Evolutionary conservation across 192 early-diverging fungal genomes (phyloP).

Genomic region (Backusella psychrophila): DNA sequence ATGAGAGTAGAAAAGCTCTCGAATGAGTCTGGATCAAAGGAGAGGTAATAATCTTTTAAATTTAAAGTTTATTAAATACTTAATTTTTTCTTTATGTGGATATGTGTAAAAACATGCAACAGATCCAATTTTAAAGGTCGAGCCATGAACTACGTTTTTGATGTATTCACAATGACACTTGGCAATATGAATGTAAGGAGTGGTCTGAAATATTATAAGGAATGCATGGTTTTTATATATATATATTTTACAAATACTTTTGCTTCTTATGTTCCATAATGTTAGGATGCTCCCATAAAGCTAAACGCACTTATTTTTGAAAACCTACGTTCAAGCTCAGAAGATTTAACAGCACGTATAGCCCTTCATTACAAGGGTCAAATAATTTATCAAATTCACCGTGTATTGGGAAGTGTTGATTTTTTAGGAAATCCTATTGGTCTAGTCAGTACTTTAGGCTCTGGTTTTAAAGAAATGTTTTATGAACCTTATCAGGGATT

Average conservation of each 20-base stretch:
- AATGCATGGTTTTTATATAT: no score
- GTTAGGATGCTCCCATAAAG: conserved; percentile 67
- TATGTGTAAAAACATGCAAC: background rate
- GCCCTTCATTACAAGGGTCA: conserved; percentile 77
- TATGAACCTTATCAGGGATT: conserved; percentile 91
- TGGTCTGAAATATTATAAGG: no score
- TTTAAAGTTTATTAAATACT: background rate
- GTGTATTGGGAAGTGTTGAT: conserved; percentile 78
- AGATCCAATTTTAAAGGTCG: conserved; percentile 12
- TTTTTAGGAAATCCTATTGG: conserved; percentile 84
- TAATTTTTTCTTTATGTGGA: background rate
- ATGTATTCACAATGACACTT: conserved; percentile 83
- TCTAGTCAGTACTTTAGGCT: conserved; percentile 81
- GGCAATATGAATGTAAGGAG: conserved; percentile 73
- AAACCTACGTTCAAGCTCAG: conserved; percentile 66
- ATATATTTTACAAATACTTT: background rate
- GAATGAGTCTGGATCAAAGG: conserved; percentile 43
- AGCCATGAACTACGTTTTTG: conserved; percentile 50
- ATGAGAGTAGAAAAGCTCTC: conserved; percentile 60
- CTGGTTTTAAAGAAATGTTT: conserved; percentile 85
- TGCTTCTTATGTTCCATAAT: background rate
- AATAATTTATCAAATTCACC: conserved; percentile 69
- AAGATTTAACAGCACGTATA: conserved; percentile 65
- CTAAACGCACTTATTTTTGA: conserved; percentile 78
- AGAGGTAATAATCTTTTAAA: conserved; percentile 29